Base-by-base conservation (phyloP, 139 green algal species). In the Chlorella sorokiniana region DNA sequence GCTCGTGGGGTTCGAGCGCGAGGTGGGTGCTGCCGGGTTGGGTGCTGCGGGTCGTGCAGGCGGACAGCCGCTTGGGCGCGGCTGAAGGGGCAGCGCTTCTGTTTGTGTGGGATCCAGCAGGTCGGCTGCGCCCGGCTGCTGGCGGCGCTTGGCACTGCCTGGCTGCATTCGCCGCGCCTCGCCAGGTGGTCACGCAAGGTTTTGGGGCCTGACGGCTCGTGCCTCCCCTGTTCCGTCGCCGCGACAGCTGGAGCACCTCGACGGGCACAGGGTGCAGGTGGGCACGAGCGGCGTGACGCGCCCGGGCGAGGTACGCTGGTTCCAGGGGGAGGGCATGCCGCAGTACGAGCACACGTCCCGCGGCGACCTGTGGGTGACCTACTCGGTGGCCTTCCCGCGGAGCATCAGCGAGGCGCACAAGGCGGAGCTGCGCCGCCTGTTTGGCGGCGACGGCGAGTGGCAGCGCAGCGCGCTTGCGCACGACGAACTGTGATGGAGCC, bases 311-410 rank as follows among this genome's bases (percentile, higher is more conserved):
- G 86, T 94, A 44, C 56, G 82, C n/a, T 86, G 71, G 37, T 83
- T 98, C 29, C 38, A 80, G 35, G 85, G 84, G 4, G 86, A 98
- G 82, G 94, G 94, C 52, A 97, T 98, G 94, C 94, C 94, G 6
- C 25, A 87, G 29, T 81, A 78, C 35, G 90, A 94, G 37, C 73
- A 87, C 64, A 79, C 83, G 40, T 87, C 82, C 54, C 68, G 74
- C 8, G 96, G 96, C 0, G 86, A 97, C 86, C 81, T 99, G 72
- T 93, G 87, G 72, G 90, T 98, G 14, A 93, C 87, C 18, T 97
- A 92, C 87, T 92, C 83, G 0, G 86, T 99, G 0, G 82, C 83
- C 31, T 98, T 99, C 86, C 96, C 96, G 1, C 52, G 79, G 1
- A n/a, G n/a, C 11, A 75, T 99, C 4, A 93, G 69, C 16, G 86